Base-by-base conservation (phyloP, 2,329 filamentous ascomycete species). In the Neophaeococcomyces mojaviensis region DNA sequence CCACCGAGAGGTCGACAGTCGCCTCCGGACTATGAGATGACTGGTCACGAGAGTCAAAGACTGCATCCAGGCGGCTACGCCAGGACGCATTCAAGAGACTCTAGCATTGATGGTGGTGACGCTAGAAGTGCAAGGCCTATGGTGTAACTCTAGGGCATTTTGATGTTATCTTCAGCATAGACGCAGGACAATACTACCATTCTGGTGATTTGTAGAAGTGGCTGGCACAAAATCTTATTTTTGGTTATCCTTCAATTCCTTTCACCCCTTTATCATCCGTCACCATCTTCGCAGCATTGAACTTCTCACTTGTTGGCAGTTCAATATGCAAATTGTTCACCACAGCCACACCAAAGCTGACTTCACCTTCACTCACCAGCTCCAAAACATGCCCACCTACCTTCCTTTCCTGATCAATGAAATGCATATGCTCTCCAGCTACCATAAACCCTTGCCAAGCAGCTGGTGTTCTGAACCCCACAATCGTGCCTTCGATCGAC, bases 351-450 rank as follows among this genome's bases (percentile, higher is more conserved):
- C 60, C 57, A 46, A 69, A 59, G 33, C 53, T 57, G 9, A 64
- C 63, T 28, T 58, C 46, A 13, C 59, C 51, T 22, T 58, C 56
- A 10, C 61, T 59, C 39, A 53, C 54, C 13, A 68, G 44, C 44
- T 68, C 65, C 34, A 69, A 48, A 8, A 69, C 62, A 60, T 69
- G 68, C 0, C 68, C 69, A 2, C 67, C 68, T 13, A 58, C 54
- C 3, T 46, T 61, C 19, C 61, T 51, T 33, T 66, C 64, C 19
- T 58, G 55, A 7, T 61, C 57, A 39, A 70, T 57, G 46, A 68
- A 69, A 55, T 70, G 67, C 46, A 68, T 47, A 55, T 70, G 67
- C 47, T 68, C 63, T 4, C 67, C 67, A 2, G 64, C 63, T 2
- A 69, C 63, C 13, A 62, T 63, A 47, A 68, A 65, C 1, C 67